Conservation (phyloP, 2,329 filamentous ascomycete species). For the Waltergamsia citrina region DNA sequence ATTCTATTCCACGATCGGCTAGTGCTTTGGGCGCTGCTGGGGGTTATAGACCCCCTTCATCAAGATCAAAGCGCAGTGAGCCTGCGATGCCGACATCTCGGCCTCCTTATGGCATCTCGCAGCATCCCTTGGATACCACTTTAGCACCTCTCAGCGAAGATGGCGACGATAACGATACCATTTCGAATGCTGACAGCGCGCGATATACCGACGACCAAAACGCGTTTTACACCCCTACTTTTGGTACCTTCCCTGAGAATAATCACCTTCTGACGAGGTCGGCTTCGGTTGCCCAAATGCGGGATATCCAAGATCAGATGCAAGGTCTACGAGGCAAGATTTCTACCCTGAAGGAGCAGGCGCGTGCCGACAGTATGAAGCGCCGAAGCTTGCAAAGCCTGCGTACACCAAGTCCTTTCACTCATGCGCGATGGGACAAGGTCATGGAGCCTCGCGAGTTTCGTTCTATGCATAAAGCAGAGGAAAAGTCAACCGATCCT, state of each 20-base stretch:
- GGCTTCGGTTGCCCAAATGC: slow-evolving; percentile 63
- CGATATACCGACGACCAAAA: slow-evolving; percentile 22
- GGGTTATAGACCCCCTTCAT: slow-evolving; percentile 41
- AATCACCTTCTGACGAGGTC: slow-evolving; percentile 55
- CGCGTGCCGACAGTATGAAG: slow-evolving; percentile 68
- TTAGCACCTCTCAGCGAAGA: slow-evolving; percentile 48
- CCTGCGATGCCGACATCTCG: not conserved
- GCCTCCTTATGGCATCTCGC: slow-evolving; percentile 21
- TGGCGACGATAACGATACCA: slow-evolving; percentile 20
- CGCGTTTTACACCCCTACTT: slow-evolving; percentile 33
- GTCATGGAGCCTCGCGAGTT: slow-evolving; percentile 13
- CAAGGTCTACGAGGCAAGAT: slow-evolving; percentile 79
- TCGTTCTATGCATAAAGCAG: slow-evolving; percentile 7
- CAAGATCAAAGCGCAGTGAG: slow-evolving; percentile 17
- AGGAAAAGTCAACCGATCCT: not conserved
- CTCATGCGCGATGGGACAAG: slow-evolving; percentile 43
- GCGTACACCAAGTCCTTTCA: slow-evolving; percentile 70
- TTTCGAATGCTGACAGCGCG: slow-evolving; percentile 14
- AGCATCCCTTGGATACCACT: slow-evolving; percentile 28
- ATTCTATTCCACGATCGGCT: slow-evolving; percentile 42
- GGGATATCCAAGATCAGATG: slow-evolving; percentile 73
- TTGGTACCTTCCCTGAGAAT: slow-evolving; percentile 30
- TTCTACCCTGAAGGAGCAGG: slow-evolving; percentile 67
- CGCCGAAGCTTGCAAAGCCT: slow-evolving; percentile 68
- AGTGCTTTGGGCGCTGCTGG: slow-evolving; percentile 54